Evolutionary conservation across 345 rosid genomes (phyloP).

Genomic region (Boechera stricta): DNA sequence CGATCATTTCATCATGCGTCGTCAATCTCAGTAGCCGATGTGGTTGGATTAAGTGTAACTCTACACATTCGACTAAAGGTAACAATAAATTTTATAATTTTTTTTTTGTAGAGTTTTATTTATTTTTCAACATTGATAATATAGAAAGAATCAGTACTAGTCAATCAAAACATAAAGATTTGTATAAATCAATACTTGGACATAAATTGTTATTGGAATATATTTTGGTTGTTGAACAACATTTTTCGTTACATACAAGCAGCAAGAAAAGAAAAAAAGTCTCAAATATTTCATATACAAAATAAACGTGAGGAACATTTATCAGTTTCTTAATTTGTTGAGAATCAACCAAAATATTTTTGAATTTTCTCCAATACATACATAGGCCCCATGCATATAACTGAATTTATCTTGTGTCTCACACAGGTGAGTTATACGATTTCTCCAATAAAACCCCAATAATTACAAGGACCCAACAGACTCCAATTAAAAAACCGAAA

Average conservation of each 20-base stretch:
- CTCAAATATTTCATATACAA: neutral
- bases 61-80: neutral
- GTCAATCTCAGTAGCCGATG: neutral
- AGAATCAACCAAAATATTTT: neutral
- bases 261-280: neutral
- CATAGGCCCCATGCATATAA: conserved; percentile 7
- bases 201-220: neutral
- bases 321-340: conserved; percentile 2
- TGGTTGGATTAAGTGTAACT: neutral
- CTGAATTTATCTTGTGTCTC: conserved; percentile 23
- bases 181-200: too few relatives aligned
- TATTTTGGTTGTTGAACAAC: neutral
- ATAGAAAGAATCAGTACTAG: too few relatives aligned
- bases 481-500: neutral
- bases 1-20: neutral
- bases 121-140: too few relatives aligned
- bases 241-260: neutral
- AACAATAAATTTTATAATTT: too few relatives aligned
- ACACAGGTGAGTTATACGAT: conserved; percentile 23
- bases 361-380: neutral
- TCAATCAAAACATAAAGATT: too few relatives aligned
- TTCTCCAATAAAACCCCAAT: conserved; percentile 31
- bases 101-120: too few relatives aligned
- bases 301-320: neutral
- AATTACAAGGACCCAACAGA: conserved; percentile 27